phyloP scores from a whole-genome alignment of 345 rosid genomes.

The Adansonia digitata region DNA sequence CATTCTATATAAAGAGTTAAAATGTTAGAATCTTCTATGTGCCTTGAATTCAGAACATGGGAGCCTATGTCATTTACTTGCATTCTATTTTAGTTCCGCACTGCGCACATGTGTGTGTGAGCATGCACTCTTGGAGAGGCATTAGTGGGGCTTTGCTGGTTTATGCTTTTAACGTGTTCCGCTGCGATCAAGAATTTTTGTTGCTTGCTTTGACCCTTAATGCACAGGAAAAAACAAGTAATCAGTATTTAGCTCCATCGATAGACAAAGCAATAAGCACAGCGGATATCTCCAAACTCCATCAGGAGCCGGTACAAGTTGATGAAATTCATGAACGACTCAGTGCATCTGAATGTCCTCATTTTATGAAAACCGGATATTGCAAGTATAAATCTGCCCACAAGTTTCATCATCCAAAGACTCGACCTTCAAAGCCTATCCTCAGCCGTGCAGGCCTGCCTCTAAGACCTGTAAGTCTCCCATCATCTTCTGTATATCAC shows the following conservation, averaged over 20 bases:
- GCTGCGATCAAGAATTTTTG: background rate
- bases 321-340: slow-evolving; percentile 54
- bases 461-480: slow-evolving; percentile 37
- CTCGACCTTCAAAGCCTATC: slow-evolving; percentile 12
- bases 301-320: background rate
- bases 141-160: background rate
- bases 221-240: background rate
- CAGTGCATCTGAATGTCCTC: slow-evolving; percentile 40
- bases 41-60: background rate
- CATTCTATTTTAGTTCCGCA: background rate
- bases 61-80: background rate
- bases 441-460: slow-evolving; percentile 36
- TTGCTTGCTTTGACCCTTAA: slow-evolving; percentile 9
- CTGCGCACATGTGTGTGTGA: too few species aligned
- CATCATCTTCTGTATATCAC: background rate
- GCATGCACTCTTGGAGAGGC: too few species aligned
- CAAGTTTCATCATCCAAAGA: slow-evolving; percentile 51
- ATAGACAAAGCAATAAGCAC: background rate
- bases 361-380: slow-evolving; percentile 43
- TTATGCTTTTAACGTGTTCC: background rate
- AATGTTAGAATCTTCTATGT: background rate
- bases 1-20: background rate
- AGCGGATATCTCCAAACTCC: background rate
- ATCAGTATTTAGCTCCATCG: background rate
- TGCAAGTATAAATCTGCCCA: slow-evolving; percentile 40